Evolutionary conservation across 495 filamentous ascomycete genomes (phyloP).

Genomic region (Neurospora hispaniola): DNA sequence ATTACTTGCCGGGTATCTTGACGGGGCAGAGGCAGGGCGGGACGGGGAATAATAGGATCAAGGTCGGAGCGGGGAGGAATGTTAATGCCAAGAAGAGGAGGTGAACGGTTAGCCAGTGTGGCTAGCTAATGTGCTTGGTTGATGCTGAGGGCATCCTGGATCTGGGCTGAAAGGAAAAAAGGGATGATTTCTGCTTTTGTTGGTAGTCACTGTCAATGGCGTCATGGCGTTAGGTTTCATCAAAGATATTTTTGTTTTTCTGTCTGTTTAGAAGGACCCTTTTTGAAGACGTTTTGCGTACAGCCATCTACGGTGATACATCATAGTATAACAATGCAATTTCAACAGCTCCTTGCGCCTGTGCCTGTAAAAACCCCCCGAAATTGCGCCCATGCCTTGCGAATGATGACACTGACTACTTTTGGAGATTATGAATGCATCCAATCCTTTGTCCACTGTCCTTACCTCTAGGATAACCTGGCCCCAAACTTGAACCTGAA

Average conservation of each 20-base stretch:
- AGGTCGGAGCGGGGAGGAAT: slow-evolving; percentile 76
- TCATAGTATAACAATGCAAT: background rate
- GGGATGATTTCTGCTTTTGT: background rate
- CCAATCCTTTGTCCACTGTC: background rate
- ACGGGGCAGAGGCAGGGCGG: slow-evolving; percentile 54
- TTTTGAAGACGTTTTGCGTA: background rate
- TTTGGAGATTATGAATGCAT: background rate
- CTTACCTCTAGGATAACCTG: background rate
- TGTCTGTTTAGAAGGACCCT: background rate
- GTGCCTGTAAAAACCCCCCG: background rate
- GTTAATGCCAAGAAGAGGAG: slow-evolving; percentile 69
- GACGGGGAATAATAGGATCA: slow-evolving; percentile 52
- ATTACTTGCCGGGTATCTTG: slow-evolving; percentile 80
- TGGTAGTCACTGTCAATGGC: background rate
- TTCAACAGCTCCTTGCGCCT: background rate
- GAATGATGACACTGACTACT: background rate
- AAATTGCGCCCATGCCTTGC: background rate
- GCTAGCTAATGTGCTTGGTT: background rate
- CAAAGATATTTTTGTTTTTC: background rate
- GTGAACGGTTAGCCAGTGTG: background rate
- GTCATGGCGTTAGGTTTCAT: background rate
- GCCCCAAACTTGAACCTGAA: background rate
- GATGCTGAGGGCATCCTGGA: background rate
- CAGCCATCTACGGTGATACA: background rate
- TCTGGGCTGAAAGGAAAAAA: background rate